Conservation (phyloP, 108 stramenopile genomes). For the Nitzschia palea region DNA sequence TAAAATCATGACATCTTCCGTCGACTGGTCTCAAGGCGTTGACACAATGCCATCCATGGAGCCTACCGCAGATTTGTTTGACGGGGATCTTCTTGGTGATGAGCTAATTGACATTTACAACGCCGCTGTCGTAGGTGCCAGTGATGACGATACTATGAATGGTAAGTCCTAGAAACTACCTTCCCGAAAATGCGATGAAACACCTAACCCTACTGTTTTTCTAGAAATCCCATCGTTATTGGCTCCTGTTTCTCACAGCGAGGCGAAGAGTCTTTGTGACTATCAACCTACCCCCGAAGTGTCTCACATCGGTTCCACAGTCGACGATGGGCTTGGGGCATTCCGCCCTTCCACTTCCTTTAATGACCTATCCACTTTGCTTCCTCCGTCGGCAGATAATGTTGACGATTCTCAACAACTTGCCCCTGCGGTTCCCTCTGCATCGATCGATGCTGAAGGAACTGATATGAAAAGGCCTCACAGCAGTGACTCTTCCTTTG, state of each 20-base stretch:
- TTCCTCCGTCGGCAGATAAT: conserved; percentile 6
- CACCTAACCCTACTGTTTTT: neutral
- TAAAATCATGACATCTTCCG: conserved; percentile 10
- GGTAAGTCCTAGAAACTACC: too few species aligned
- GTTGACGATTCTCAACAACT: neutral
- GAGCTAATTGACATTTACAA: conserved; percentile 83
- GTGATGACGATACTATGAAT: conserved; percentile 29
- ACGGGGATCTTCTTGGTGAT: conserved; percentile 76
- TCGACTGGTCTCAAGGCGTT: conserved; percentile 26
- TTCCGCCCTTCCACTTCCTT: conserved; percentile 65
- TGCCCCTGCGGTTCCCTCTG: conserved; percentile 4
- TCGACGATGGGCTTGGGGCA: conserved; percentile 58
- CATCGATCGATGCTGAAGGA: neutral
- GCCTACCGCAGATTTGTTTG: conserved; percentile 70
- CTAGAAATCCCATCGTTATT: conserved; percentile 36
- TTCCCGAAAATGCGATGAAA: neutral
- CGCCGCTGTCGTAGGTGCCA: conserved; percentile 54
- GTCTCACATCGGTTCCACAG: too few species aligned
- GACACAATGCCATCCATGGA: conserved; percentile 32
- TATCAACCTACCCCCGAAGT: too few species aligned
- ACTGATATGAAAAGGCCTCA: conserved; percentile 19
- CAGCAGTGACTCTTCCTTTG: conserved; percentile 3
- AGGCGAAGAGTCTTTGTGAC: conserved; percentile 8
- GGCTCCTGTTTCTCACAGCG: neutral
- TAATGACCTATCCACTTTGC: conserved; percentile 48